Conservation (phyloP, 495 filamentous ascomycete genomes). For the Hyaloscypha variabilis region DNA sequence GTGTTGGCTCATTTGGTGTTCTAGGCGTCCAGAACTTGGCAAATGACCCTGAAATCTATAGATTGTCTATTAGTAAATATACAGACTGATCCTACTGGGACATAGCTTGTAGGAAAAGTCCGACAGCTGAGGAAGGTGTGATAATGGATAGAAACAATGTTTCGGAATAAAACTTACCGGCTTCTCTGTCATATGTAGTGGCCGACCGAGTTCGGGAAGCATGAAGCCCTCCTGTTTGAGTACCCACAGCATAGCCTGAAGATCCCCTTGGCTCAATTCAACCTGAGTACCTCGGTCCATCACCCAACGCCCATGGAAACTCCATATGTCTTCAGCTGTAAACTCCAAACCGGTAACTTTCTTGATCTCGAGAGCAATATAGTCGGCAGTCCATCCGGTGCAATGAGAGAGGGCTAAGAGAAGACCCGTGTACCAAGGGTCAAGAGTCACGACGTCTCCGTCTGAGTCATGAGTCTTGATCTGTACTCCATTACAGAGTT, state of each 20-base stretch:
- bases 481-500: not conserved
- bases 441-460: not conserved
- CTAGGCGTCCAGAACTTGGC: not conserved
- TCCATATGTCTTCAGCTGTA: conserved; percentile 13
- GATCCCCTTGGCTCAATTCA: not conserved
- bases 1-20: not conserved
- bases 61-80: not conserved
- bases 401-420: conserved; percentile 11
- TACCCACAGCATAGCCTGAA: conserved; percentile 8
- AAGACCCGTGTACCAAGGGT: not conserved
- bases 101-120: too few species aligned
- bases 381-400: conserved; percentile 25
- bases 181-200: conserved; percentile 4
- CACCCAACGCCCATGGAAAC: conserved; percentile 6
- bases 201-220: not conserved
- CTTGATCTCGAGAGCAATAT: conserved; percentile 8
- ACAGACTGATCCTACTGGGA: too few species aligned
- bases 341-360: not conserved
- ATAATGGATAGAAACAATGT: not conserved
- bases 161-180: conserved; percentile 9
- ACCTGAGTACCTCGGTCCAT: not conserved
- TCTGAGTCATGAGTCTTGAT: not conserved
- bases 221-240: conserved; percentile 6
- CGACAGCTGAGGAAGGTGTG: not conserved
- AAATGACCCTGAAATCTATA: not conserved